Percentiles rank a stretch among this genome's conserved stretches.
Conservation (phyloP, 23 red algal genomes). For the Chondrus crispus region DNA sequence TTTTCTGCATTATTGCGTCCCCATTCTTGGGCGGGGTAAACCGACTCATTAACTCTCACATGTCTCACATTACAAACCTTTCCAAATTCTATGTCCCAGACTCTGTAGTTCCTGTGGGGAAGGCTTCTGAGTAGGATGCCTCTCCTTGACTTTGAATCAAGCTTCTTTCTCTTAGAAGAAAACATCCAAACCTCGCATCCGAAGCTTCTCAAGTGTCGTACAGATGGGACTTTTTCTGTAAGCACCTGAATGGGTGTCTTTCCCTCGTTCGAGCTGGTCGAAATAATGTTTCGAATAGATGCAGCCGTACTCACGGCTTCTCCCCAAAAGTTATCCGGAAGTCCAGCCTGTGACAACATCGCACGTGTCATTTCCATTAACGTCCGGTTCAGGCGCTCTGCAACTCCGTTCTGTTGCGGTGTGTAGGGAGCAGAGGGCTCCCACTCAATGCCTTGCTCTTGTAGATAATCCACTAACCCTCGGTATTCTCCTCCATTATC, state of each 20-base stretch:
- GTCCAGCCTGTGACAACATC: not conserved
- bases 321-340: not conserved
- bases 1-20: not conserved
- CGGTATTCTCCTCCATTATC: not conserved
- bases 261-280: not conserved
- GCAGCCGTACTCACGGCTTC: not conserved
- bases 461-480: not conserved
- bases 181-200: not conserved
- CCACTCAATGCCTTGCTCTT: not conserved
- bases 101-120: not conserved
- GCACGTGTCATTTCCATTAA: not conserved
- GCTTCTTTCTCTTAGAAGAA: not conserved
- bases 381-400: not conserved
- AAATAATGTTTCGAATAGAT: not conserved
- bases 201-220: not conserved
- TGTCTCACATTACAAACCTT: not conserved
- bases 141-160: not conserved
- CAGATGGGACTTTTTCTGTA: not conserved
- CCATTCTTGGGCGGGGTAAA: not conserved
- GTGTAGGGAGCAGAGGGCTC: not conserved
- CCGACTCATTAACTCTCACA: not conserved
- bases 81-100: not conserved
- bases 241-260: not conserved
- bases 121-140: not conserved
- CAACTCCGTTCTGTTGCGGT: not conserved